Percentiles rank a stretch among this genome's conserved stretches.
These are phyloP conservation scores for Biancaea sappan DNA, from an alignment of 306 rosid species.

Conservation along the genomic window DNA sequence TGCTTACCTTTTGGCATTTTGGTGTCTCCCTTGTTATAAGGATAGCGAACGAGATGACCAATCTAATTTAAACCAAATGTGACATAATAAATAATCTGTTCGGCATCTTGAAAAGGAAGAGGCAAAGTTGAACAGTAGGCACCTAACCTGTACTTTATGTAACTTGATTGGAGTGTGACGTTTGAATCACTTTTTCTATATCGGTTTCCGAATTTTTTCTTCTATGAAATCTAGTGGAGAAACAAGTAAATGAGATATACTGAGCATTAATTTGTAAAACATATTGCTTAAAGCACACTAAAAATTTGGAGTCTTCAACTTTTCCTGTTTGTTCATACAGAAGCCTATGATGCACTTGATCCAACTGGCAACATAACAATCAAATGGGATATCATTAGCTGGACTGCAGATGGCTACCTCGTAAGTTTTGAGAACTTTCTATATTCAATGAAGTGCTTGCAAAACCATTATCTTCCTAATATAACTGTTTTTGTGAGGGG, in stretches of 20 bases:
- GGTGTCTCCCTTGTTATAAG: not conserved
- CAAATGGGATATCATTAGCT: conserved; percentile 67
- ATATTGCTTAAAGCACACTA: not conserved
- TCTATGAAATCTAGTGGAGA: not conserved
- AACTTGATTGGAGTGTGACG: not conserved
- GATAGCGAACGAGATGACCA: not conserved
- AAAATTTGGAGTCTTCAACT: not conserved
- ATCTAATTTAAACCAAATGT: not conserved
- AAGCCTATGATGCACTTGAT: conserved; percentile 72
- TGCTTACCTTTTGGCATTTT: not conserved
- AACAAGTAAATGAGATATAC: not conserved
- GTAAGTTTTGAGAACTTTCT: conserved; percentile 42
- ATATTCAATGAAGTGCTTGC: not conserved
- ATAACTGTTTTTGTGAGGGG: not conserved
- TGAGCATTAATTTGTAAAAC: not conserved
- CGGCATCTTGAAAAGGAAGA: not conserved
- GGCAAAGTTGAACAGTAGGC: not conserved
- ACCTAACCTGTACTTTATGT: not conserved
- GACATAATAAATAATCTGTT: not conserved
- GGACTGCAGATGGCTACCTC: conserved; percentile 76
- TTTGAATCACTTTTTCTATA: not conserved
- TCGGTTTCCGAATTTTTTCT: not conserved
- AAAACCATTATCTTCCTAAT: not conserved
- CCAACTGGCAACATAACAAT: conserved; percentile 69
- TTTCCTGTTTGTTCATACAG: conserved; percentile 39